A percentile compares a stretch with the other conserved stretches of the same genome.
phyloP scores from a whole-genome alignment of 805 yeast genomes.

The Hanseniaspora taiwanica region DNA sequence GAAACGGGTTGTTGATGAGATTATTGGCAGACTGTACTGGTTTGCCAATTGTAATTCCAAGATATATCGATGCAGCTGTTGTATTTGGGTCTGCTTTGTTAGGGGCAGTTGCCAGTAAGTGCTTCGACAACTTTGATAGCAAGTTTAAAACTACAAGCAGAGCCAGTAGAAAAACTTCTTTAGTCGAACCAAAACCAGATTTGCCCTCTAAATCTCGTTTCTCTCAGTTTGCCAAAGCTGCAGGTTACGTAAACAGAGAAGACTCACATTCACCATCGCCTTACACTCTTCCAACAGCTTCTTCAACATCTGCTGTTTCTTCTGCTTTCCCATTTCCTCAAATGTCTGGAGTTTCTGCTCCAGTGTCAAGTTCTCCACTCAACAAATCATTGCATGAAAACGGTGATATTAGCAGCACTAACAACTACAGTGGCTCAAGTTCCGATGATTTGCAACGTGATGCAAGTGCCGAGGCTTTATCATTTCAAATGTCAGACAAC shows the following conservation, averaged over 20 bases:
- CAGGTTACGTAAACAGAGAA: conserved; percentile 5
- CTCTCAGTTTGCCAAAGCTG: conserved; percentile 5
- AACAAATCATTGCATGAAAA: too few species aligned
- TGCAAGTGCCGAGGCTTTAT: conserved; percentile 31
- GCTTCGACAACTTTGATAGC: conserved; percentile 24
- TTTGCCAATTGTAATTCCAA: conserved; percentile 80
- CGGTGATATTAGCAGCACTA: too few species aligned
- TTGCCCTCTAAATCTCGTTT: conserved; percentile 3
- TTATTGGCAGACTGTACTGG: conserved; percentile 88
- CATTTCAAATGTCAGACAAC: conserved; percentile 45
- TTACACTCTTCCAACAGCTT: conserved; percentile 72
- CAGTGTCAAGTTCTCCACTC: too few species aligned
- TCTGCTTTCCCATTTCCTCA: conserved; percentile 36
- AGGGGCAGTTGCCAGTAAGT: conserved; percentile 87
- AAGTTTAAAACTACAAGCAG: conserved; percentile 5
- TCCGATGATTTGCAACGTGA: too few species aligned
- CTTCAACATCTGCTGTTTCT: conserved; percentile 16
- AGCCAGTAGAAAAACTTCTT: conserved; percentile 10
- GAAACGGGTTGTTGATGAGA: conserved; percentile 81
- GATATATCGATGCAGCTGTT: conserved; percentile 93
- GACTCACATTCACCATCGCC: conserved; percentile 36
- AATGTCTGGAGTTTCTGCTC: too few species aligned
- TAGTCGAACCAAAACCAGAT: conserved; percentile 6
- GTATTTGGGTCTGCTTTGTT: conserved; percentile 91
- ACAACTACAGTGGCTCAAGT: too few species aligned